These are phyloP conservation scores for Protomyces inundatus DNA, from an alignment of 1,139 yeast species.

Conservation along the genomic window DNA sequence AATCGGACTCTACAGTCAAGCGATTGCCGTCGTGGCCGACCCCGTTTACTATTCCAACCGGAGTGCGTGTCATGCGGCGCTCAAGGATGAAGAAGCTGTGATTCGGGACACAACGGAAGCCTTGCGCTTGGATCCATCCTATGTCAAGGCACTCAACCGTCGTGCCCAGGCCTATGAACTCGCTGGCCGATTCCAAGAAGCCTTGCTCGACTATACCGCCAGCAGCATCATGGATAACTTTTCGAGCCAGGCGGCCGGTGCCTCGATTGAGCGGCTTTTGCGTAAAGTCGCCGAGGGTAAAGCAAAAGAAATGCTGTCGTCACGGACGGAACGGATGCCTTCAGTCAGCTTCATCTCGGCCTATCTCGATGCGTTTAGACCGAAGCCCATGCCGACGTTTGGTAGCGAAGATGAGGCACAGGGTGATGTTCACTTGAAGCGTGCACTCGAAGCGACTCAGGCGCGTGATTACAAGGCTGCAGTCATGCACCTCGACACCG, in stretches of 20 bases:
- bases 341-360: slow-evolving; percentile 81
- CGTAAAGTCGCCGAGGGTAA: slow-evolving; percentile 57
- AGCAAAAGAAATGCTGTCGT: slow-evolving; percentile 49
- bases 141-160: slow-evolving; percentile 77
- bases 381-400: slow-evolving; percentile 38
- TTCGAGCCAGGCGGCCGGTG: slow-evolving; percentile 70
- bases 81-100: slow-evolving; percentile 72
- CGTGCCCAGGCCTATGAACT: slow-evolving; percentile 74
- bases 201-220: slow-evolving; percentile 89
- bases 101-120: slow-evolving; percentile 85
- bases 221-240: slow-evolving; percentile 46
- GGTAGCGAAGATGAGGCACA: slow-evolving; percentile 52
- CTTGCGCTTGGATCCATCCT: slow-evolving; percentile 76
- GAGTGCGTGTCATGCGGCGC: slow-evolving; percentile 89
- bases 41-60: slow-evolving; percentile 87
- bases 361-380: slow-evolving; percentile 70
- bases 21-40: slow-evolving; percentile 60
- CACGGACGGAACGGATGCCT: slow-evolving; percentile 53
- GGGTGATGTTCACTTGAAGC: slow-evolving; percentile 54
- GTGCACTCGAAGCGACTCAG: slow-evolving; percentile 61
- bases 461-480: slow-evolving; percentile 70
- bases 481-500: slow-evolving; percentile 61
- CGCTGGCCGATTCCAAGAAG: slow-evolving; percentile 69
- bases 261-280: slow-evolving; percentile 80
- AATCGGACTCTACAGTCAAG: slow-evolving; percentile 68